Percentiles rank a stretch among this genome's conserved stretches.
Evolutionary conservation across 2,329 filamentous ascomycete genomes (phyloP).

Genomic region (Pseudogymnoascus sp.): DNA sequence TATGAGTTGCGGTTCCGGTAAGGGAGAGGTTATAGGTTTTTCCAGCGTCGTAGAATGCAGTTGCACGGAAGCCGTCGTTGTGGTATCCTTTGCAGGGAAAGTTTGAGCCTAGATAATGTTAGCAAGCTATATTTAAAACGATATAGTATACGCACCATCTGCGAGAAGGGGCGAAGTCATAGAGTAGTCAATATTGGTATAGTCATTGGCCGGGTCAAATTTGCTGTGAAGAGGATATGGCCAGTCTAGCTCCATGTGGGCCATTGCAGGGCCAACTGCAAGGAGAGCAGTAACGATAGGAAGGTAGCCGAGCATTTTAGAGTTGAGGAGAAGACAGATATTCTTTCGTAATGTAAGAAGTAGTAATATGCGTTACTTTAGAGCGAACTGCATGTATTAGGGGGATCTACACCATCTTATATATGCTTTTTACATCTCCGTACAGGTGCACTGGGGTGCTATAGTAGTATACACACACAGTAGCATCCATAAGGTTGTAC

Average conservation of each 20-base stretch:
- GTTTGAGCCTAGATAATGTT: slow-evolving; percentile 1
- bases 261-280: neutral
- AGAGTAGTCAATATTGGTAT: neutral
- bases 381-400: neutral
- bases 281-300: neutral
- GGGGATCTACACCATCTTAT: neutral
- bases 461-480: neutral
- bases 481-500: neutral
- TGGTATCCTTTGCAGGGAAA: slow-evolving; percentile 1
- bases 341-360: neutral
- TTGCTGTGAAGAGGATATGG: neutral
- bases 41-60: neutral
- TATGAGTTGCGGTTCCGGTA: slow-evolving; percentile 38
- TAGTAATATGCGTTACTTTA: neutral
- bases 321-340: neutral
- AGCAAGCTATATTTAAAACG: neutral
- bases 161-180: neutral
- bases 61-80: neutral
- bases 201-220: slow-evolving; percentile 1
- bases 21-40: neutral
- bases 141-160: neutral
- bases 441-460: neutral
- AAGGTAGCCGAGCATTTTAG: neutral
- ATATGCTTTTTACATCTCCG: neutral
- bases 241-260: neutral